Conservation (phyloP, 2,329 filamentous ascomycete species). For the Fusarium bulbicola region DNA sequence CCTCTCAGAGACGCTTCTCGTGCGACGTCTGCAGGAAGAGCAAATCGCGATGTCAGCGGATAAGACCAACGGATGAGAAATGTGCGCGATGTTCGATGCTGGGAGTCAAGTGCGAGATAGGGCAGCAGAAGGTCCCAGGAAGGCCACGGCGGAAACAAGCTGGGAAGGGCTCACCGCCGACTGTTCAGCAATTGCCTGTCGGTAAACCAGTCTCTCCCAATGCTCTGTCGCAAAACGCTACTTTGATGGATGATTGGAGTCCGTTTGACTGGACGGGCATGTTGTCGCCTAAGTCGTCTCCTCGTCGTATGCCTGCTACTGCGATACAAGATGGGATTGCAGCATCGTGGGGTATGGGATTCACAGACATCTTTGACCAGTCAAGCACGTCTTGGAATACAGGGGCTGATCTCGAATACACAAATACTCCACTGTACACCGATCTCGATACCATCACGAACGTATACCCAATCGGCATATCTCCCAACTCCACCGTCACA, state of each 20-base stretch:
- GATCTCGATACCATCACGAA: neutral
- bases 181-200: neutral
- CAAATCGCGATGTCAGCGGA: neutral
- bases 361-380: neutral
- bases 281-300: rapidly evolving
- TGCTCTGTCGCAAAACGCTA: rapidly evolving
- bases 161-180: neutral
- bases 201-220: rapidly evolving
- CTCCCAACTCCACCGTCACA: rapidly evolving
- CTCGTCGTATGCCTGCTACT: neutral
- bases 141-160: neutral
- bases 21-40: neutral
- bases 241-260: neutral
- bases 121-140: neutral
- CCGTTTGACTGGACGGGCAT: neutral
- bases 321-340: neutral
- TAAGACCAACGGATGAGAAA: neutral
- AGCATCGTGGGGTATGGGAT: neutral
- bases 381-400: rapidly evolving
- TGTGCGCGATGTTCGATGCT: neutral
- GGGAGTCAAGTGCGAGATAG: neutral
- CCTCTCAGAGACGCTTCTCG: neutral
- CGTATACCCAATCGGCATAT: rapidly evolving
- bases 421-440: rapidly evolving
- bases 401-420: neutral